Conservation (phyloP, 768 basidiomycete species). For the Boletus reticulatus region DNA sequence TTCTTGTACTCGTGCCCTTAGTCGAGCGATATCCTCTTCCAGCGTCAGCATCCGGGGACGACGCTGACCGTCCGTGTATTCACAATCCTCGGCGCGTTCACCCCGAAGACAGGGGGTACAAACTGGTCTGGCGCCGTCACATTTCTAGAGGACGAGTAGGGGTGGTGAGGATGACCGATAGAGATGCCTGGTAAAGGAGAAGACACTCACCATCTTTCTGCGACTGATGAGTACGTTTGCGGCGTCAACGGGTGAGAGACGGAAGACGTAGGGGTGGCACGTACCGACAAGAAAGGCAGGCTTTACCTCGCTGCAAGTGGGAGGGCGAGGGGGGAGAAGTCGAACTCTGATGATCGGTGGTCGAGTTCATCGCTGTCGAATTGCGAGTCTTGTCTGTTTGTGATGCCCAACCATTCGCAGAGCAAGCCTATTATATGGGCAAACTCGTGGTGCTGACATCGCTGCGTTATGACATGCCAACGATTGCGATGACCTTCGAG, state of each 20-base stretch:
- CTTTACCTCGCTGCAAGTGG: constrained; percentile 45
- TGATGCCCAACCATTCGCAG: background rate
- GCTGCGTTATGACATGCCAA: background rate
- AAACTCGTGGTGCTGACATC: background rate
- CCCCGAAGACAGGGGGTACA: constrained; percentile 63
- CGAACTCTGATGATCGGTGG: constrained; percentile 5
- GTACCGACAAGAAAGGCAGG: constrained; percentile 53
- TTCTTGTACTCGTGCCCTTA: constrained; percentile 57
- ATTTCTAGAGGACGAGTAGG: constrained; percentile 44
- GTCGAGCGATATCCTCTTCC: constrained; percentile 55
- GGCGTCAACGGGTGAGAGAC: background rate
- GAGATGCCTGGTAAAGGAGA: no score
- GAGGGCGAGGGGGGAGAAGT: background rate
- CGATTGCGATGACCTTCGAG: background rate
- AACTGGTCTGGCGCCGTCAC: constrained; percentile 61
- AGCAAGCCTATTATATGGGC: constrained; percentile 12
- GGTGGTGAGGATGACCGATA: no score
- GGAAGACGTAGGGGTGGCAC: constrained; percentile 7
- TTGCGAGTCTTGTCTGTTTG: background rate
- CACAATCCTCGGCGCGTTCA: constrained; percentile 65
- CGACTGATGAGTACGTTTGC: constrained; percentile 30
- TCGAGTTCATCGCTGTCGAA: background rate
- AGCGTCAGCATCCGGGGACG: constrained; percentile 58
- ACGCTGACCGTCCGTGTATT: constrained; percentile 64
- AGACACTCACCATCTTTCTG: constrained; percentile 44